Conservation (phyloP, 805 yeast genomes). For the Isabelozyma gotoi region DNA sequence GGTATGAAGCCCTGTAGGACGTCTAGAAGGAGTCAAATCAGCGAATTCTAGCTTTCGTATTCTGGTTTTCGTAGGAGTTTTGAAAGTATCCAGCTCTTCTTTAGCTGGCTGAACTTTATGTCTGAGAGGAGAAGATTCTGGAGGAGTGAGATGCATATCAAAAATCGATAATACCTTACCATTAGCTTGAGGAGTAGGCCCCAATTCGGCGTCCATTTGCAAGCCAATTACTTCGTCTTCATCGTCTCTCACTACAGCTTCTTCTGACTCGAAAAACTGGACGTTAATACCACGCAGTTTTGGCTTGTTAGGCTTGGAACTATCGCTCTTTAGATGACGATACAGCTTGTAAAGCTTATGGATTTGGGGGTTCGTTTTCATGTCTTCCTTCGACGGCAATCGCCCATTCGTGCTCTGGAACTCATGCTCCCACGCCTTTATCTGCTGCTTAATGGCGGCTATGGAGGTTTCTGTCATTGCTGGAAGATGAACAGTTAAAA, state of each 20-base stretch:
- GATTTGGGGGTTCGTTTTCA: conserved; percentile 27
- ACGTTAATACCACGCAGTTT: neutral
- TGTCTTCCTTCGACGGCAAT: conserved; percentile 33
- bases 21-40: conserved; percentile 4
- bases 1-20: neutral
- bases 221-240: conserved; percentile 9
- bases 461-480: conserved; percentile 1
- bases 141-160: conserved; percentile 51
- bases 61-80: conserved; percentile 33
- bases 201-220: conserved; percentile 45
- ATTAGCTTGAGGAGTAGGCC: conserved; percentile 85
- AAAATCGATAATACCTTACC: conserved; percentile 76
- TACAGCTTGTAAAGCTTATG: conserved; percentile 33
- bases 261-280: conserved; percentile 5
- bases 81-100: conserved; percentile 16
- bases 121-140: conserved; percentile 42
- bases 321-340: conserved; percentile 6
- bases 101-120: conserved; percentile 6
- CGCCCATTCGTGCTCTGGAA: conserved; percentile 27
- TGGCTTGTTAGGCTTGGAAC: neutral
- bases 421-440: conserved; percentile 40
- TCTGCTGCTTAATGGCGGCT: conserved; percentile 22
- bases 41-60: conserved; percentile 10
- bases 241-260: conserved; percentile 10
- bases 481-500: neutral